Evolutionary conservation across 164 flowering plant species (phyloP).

Genomic region (Liriodendron chinense): DNA sequence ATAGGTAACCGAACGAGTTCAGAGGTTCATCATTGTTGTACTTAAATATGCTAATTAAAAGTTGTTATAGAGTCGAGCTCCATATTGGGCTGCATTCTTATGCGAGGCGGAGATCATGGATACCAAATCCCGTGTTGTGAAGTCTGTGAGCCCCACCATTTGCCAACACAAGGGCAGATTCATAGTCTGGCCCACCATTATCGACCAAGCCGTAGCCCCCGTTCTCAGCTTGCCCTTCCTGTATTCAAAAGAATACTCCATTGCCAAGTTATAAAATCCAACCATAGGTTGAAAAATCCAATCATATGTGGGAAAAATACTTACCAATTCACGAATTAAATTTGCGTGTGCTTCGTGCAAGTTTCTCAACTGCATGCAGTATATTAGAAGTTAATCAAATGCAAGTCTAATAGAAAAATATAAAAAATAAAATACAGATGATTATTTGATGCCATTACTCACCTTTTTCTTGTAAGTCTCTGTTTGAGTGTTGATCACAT

Average conservation of each 20-base stretch:
- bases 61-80: too few relatives aligned
- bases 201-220: neutral
- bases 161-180: neutral
- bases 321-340: neutral
- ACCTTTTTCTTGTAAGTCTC: conserved; percentile 1
- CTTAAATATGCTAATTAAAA: too few relatives aligned
- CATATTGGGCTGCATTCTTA: neutral
- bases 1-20: too few relatives aligned
- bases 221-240: neutral
- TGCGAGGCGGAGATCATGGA: neutral
- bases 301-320: neutral
- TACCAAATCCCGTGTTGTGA: neutral
- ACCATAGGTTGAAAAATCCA: neutral
- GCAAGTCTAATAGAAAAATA: neutral
- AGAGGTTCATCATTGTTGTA: too few relatives aligned
- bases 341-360: neutral
- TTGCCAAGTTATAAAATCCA: neutral
- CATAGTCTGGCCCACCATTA: neutral
- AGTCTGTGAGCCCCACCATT: neutral
- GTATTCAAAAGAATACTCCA: neutral
- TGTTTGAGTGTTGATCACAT: conserved; percentile 1
- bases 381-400: neutral
- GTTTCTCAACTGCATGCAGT: neutral
- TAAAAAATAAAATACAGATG: neutral
- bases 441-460: neutral